Evolutionary conservation across 2,329 filamentous ascomycete genomes (phyloP).

Genomic region (Ascochyta fabae): DNA sequence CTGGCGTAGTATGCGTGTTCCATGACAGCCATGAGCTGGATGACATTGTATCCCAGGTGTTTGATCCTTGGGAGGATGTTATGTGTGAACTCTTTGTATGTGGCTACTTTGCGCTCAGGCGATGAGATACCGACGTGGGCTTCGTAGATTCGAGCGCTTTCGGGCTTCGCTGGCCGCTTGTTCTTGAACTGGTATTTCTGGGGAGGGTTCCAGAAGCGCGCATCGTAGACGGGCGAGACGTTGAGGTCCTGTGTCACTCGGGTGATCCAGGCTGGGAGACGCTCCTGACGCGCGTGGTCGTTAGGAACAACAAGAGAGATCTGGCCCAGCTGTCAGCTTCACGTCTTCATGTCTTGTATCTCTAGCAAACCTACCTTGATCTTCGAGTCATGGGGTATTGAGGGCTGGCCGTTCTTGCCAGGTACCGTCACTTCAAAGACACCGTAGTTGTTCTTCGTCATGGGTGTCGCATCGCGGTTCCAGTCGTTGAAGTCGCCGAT

Average conservation of each 20-base stretch:
- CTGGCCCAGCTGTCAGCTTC: constrained; percentile 53
- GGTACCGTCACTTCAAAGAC: constrained; percentile 85
- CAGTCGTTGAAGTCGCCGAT: constrained; percentile 97
- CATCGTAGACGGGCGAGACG: constrained; percentile 92
- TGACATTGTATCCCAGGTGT: constrained; percentile 91
- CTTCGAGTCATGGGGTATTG: constrained; percentile 92
- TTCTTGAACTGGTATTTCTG: constrained; percentile 87
- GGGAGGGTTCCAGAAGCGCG: constrained; percentile 95
- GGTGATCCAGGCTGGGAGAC: constrained; percentile 95
- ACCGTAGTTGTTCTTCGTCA: constrained; percentile 85
- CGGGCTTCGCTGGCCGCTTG: constrained; percentile 78
- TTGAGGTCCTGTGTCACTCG: constrained; percentile 92
- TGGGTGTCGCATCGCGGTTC: constrained; percentile 81
- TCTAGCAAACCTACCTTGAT: constrained; percentile 72
- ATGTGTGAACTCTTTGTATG: constrained; percentile 96
- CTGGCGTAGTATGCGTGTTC: constrained; percentile 99
- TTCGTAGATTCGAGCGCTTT: constrained; percentile 91
- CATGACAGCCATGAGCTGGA: constrained; percentile 99
- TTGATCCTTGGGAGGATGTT: constrained; percentile 93
- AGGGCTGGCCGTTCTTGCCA: constrained; percentile 73
- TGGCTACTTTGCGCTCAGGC: constrained; percentile 84
- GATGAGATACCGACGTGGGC: constrained; percentile 98
- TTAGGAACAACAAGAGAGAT: constrained; percentile 81
- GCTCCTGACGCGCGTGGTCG: constrained; percentile 78
- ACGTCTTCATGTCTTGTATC: neutral